Evolutionary conservation across 2,329 filamentous ascomycete genomes (phyloP), one percentile per base, ranked within the genome.

Genomic region (Aspergillus udagawae): DNA sequence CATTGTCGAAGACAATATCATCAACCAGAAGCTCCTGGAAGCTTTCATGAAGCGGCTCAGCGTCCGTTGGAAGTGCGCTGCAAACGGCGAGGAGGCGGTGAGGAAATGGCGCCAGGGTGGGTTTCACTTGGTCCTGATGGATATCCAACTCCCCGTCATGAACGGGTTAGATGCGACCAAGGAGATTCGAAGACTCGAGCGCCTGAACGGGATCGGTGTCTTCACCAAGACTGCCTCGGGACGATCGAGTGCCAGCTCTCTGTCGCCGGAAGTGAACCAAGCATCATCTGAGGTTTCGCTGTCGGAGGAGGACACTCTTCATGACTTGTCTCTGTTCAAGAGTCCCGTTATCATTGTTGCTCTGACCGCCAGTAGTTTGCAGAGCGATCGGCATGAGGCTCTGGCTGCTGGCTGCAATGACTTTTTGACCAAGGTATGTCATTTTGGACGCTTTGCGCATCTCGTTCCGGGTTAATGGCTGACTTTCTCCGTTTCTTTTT

Each of bases 1-100:
- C 47, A 96, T 99, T 59, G 94, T 99, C 14, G 94, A 99, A 78
- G 94, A 99, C 77, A 99, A 99, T 74, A 92, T 94, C 62, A 97
- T 99, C 82, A 99, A 97, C 70, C 80, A 97, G 64, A 90, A 91
- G 68, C 86, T 99, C 9, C 80, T 99, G 38, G 93, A 97, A 70
- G 92, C 92, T 1, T 96, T 99, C 69, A 93, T 97, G 81, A 96
- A 97, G 77, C 83, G 92, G 51, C 82, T 99, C 51, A 97, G 96
- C 70, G 94, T 99, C 6, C 86, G 94, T 35, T 97, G 93, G 92
- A 89, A 94, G 74, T 95, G 91, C n/a, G 94, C 94, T 41, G 91
- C 95, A 82, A 96, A 97, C 72, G 94, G 94, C 25, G 86, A 88
- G 62, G 93, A 97, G 63, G 94, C 94, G 1, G 92, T 97, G 28